A percentile compares a stretch with the other conserved stretches of the same genome.
These are phyloP conservation scores for Cyclotella kingstonii DNA, from an alignment of 108 stramenopile genomes.

Conservation along the genomic window DNA sequence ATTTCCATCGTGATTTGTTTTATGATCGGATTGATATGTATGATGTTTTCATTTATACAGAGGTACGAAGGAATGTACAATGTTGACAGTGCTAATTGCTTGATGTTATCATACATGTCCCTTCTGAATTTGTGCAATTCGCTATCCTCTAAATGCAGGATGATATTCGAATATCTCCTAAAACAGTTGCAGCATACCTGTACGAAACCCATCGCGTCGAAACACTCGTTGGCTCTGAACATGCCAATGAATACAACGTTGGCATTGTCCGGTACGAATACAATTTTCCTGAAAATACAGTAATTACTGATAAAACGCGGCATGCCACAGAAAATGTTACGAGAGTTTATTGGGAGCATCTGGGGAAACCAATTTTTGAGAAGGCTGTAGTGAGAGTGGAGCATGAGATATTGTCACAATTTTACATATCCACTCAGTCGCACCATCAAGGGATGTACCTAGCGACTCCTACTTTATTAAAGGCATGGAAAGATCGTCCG, in stretches of 20 bases:
- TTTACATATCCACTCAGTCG: constrained; percentile 72
- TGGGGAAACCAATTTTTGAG: constrained; percentile 46
- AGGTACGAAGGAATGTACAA: constrained; percentile 19
- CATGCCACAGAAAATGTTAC: constrained; percentile 84
- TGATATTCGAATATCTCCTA: constrained; percentile 81
- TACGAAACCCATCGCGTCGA: constrained; percentile 65
- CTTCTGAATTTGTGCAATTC: not conserved
- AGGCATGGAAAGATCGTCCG: constrained; percentile 67
- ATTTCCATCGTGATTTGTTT: constrained; percentile 77
- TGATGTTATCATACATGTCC: not conserved
- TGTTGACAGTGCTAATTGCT: too few species aligned
- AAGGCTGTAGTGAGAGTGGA: constrained; percentile 53
- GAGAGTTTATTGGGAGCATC: constrained; percentile 86
- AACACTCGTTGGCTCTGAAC: constrained; percentile 43
- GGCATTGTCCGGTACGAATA: constrained; percentile 89
- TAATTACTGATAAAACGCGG: constrained; percentile 84
- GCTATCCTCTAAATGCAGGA: constrained; percentile 35
- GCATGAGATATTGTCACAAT: constrained; percentile 33
- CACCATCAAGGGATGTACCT: constrained; percentile 90
- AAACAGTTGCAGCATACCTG: constrained; percentile 73
- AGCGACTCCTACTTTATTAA: constrained; percentile 62
- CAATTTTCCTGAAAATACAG: constrained; percentile 76
- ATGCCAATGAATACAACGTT: constrained; percentile 70
- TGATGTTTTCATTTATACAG: constrained; percentile 82
- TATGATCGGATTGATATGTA: constrained; percentile 75